Conservation (phyloP, 78 protist species). For the Dictyostelium capitatum region DNA sequence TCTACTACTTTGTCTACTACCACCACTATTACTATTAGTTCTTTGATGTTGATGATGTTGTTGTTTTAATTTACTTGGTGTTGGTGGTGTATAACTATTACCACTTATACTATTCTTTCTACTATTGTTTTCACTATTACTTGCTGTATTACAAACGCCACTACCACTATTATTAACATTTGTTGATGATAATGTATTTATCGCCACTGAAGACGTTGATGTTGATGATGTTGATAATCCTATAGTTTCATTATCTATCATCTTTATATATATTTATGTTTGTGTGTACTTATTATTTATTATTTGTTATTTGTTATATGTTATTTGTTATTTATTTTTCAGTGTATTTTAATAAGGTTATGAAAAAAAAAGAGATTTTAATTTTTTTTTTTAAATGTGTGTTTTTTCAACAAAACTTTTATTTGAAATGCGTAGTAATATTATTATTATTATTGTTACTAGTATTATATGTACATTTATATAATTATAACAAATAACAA, state of each 20-base stretch:
- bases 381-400: too few species aligned
- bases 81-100: not conserved
- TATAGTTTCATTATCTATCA: conserved; percentile 9
- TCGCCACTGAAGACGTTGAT: not conserved
- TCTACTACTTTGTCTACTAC: not conserved
- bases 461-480: too few species aligned
- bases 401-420: too few species aligned
- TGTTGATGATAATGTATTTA: not conserved
- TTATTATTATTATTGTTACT: too few species aligned
- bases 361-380: too few species aligned
- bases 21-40: not conserved
- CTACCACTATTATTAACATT: not conserved
- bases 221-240: not conserved
- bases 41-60: not conserved
- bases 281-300: too few species aligned
- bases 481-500: too few species aligned
- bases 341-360: too few species aligned
- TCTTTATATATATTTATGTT: not conserved
- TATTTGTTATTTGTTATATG: too few species aligned
- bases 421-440: too few species aligned
- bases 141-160: not conserved
- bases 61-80: not conserved
- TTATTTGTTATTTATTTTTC: too few species aligned
- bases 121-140: not conserved
- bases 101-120: not conserved